A percentile compares a stretch with the other conserved stretches of the same genome.
These are phyloP conservation scores for Colletotrichum higginsianum DNA, from an alignment of 2,329 filamentous ascomycete species.

Conservation along the genomic window DNA sequence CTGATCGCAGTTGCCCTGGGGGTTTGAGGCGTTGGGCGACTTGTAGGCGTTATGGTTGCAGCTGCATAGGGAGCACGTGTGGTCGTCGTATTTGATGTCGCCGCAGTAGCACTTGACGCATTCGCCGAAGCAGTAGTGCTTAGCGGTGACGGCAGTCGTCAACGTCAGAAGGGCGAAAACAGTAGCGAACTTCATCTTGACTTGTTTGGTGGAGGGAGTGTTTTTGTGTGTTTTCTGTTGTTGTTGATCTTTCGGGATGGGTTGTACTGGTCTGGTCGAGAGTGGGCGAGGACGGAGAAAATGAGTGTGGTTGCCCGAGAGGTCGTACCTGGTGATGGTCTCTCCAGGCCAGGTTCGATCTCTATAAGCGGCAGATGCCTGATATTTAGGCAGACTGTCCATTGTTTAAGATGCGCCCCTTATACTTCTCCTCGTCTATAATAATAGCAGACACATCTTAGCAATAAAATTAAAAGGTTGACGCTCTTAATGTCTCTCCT, in stretches of 20 bases:
- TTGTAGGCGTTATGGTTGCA: conserved; percentile 14
- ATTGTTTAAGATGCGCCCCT: background rate
- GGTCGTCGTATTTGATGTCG: conserved; percentile 19
- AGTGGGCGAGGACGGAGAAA: background rate
- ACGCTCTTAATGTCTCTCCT: no score
- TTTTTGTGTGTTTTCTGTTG: background rate
- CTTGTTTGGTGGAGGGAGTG: background rate
- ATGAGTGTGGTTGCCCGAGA: background rate
- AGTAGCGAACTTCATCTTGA: background rate
- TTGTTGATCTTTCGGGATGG: background rate
- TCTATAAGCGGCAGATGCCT: background rate
- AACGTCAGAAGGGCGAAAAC: background rate
- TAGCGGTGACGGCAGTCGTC: background rate
- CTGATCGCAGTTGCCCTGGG: conserved; percentile 11
- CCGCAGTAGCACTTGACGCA: conserved; percentile 23
- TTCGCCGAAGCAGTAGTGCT: conserved; percentile 10
- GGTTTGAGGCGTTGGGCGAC: background rate
- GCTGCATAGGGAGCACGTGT: background rate
- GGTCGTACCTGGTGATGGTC: background rate
- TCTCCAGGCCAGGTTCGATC: background rate
- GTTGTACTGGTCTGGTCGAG: background rate
- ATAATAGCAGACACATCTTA: background rate
- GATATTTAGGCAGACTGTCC: background rate
- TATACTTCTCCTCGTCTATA: background rate
- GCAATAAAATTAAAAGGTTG: no score